phyloP scores from a whole-genome alignment of 1,284 basidiomycete species.

The Apiotrichum domesticum region DNA sequence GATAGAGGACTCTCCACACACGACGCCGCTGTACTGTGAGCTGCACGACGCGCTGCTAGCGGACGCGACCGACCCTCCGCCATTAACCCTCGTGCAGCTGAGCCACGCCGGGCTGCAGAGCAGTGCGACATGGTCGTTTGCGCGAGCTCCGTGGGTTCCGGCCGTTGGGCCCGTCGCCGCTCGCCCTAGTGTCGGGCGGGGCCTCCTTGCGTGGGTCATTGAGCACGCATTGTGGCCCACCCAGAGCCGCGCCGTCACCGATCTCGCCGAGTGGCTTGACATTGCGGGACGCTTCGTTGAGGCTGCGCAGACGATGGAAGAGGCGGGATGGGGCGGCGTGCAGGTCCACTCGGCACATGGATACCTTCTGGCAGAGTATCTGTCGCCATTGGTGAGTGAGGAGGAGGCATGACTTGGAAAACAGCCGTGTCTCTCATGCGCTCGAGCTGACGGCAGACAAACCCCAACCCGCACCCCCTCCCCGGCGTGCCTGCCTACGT shows the following conservation, averaged over 20 bases:
- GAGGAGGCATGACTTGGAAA: constrained; percentile 32
- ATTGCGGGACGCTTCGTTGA: constrained; percentile 63
- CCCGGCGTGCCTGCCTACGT: constrained; percentile 48
- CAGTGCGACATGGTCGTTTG: constrained; percentile 46
- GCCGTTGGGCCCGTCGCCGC: constrained; percentile 70
- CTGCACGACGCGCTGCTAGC: constrained; percentile 56
- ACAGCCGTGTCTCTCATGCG: constrained; percentile 1
- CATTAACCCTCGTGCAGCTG: constrained; percentile 62
- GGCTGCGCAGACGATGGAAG: constrained; percentile 61
- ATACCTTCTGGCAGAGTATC: constrained; percentile 77
- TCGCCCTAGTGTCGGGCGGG: constrained; percentile 45
- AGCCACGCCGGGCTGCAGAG: constrained; percentile 85
- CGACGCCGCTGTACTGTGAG: constrained; percentile 51
- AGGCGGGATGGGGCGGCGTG: constrained; percentile 80
- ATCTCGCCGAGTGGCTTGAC: constrained; percentile 54
- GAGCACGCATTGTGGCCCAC: constrained; percentile 57
- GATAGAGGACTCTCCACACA: constrained; percentile 50
- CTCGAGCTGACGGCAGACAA: constrained; percentile 57
- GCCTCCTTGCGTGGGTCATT: constrained; percentile 48
- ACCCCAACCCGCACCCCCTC: constrained; percentile 58
- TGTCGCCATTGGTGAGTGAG: constrained; percentile 64
- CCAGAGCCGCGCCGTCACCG: constrained; percentile 54
- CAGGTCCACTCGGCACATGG: constrained; percentile 86
- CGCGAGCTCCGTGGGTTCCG: constrained; percentile 40
- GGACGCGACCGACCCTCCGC: constrained; percentile 9